Evolutionary conservation across 805 yeast genomes (phyloP).

Genomic region (Maudiozyma pseudohumilis): DNA sequence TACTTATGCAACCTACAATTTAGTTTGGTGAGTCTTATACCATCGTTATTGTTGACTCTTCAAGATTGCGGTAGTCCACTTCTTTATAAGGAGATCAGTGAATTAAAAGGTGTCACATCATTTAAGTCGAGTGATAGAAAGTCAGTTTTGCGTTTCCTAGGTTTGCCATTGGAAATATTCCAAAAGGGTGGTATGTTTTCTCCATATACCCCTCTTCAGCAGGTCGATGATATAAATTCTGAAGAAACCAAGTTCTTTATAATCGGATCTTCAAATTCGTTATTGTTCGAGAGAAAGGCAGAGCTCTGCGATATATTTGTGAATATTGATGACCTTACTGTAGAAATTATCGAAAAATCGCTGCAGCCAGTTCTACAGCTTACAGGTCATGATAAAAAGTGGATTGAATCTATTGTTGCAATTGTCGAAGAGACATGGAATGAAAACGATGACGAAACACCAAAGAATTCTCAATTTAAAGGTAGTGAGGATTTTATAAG

Average conservation of each 20-base stretch:
- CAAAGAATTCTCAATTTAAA: constrained; percentile 39
- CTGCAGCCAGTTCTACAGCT: constrained; percentile 37
- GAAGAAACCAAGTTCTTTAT: constrained; percentile 52
- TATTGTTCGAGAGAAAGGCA: constrained; percentile 55
- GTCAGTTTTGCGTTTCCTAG: constrained; percentile 70
- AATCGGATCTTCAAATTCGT: constrained; percentile 81
- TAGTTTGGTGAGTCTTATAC: constrained; percentile 73
- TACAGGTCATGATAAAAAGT: constrained; percentile 59
- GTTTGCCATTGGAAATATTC: constrained; percentile 79
- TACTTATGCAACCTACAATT: constrained; percentile 73
- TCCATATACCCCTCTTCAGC: constrained; percentile 93
- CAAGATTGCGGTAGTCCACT: constrained; percentile 75
- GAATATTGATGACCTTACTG: constrained; percentile 44
- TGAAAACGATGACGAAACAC: constrained; percentile 31
- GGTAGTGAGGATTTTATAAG: constrained; percentile 87
- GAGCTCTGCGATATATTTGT: constrained; percentile 62
- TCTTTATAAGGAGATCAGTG: constrained; percentile 42
- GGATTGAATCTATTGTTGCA: constrained; percentile 49
- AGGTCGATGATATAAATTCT: constrained; percentile 59
- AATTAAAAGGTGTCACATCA: constrained; percentile 49
- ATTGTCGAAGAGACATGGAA: constrained; percentile 41
- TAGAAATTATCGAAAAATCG: constrained; percentile 37
- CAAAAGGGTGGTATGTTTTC: constrained; percentile 81
- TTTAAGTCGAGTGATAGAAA: constrained; percentile 68
- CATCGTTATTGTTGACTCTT: constrained; percentile 63